Percentiles rank a stretch among this genome's conserved stretches.
Conservation (phyloP, 129 eudicot species). For the Deinandra increscens region DNA sequence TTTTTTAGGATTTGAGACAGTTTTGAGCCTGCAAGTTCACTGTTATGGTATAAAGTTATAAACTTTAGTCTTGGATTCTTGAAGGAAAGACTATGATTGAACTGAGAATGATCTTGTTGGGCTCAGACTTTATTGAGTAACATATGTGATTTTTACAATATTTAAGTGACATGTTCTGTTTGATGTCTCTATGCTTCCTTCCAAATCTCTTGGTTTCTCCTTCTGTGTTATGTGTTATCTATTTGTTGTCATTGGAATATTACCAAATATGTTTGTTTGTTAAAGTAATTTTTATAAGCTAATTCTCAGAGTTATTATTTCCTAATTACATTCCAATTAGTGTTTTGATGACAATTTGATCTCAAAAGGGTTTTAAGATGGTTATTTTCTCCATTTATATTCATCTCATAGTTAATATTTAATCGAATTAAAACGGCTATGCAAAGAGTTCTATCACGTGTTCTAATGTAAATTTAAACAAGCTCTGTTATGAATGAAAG, state of each 20-base stretch:
- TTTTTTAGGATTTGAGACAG: slow-evolving; percentile 19
- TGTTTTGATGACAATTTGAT: background rate
- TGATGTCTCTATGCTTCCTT: background rate
- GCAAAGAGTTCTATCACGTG: too few species aligned
- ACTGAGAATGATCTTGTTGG: slow-evolving; percentile 25
- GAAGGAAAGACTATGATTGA: slow-evolving; percentile 11
- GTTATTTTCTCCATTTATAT: background rate
- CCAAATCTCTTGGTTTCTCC: background rate
- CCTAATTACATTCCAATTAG: background rate
- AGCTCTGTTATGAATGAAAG: too few species aligned
- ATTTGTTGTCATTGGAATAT: too few species aligned
- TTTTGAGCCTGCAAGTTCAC: slow-evolving; percentile 26
- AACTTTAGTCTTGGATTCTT: slow-evolving; percentile 18
- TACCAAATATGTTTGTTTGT: too few species aligned
- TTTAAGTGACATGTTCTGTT: slow-evolving; percentile 23
- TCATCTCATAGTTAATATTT: background rate
- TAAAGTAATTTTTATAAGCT: background rate
- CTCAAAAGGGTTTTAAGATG: background rate
- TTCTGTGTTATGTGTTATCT: background rate
- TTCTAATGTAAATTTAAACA: too few species aligned
- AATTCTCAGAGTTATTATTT: background rate
- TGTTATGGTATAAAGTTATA: slow-evolving; percentile 16
- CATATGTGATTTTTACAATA: slow-evolving; percentile 29
- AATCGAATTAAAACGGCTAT: background rate
- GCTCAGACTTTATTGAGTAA: slow-evolving; percentile 24